These are phyloP conservation scores for Amauroascus niger DNA, from an alignment of 2,329 filamentous ascomycete species.

Conservation along the genomic window DNA sequence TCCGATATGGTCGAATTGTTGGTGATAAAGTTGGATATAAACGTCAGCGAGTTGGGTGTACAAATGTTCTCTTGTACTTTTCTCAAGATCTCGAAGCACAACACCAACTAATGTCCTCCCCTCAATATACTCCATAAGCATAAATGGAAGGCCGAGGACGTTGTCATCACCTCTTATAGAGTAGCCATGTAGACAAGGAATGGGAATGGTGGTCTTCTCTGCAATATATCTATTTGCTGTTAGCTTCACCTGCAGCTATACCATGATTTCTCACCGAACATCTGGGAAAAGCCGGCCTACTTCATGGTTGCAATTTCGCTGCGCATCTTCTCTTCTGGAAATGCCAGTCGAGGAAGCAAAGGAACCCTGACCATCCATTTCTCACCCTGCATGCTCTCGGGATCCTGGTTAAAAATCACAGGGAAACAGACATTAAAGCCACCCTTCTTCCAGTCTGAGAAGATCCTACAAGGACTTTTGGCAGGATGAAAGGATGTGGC, in stretches of 20 bases:
- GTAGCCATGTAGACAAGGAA: constrained; percentile 14
- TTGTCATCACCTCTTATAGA: constrained; percentile 12
- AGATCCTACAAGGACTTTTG: constrained; percentile 1
- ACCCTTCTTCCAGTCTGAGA: neutral
- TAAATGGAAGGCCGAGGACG: constrained; percentile 12
- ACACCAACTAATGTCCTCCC: constrained; percentile 7
- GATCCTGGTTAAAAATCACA: neutral
- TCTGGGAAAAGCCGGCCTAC: neutral
- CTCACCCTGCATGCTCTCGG: neutral
- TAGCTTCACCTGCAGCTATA: neutral
- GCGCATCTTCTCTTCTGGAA: neutral
- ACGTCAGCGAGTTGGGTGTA: constrained; percentile 8
- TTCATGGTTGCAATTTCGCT: neutral
- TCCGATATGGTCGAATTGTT: no score
- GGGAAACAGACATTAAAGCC: neutral
- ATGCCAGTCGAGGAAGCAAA: neutral
- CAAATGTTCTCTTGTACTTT: neutral
- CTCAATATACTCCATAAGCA: constrained; percentile 11
- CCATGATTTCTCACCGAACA: neutral
- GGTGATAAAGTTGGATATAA: constrained; percentile 12
- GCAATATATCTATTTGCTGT: constrained; percentile 14
- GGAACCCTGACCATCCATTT: neutral
- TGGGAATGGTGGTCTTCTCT: constrained; percentile 18
- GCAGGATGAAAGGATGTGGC: constrained; percentile 9
- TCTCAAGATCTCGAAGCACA: neutral